Evolutionary conservation across 768 basidiomycete species (phyloP), one percentile per base, ranked within the genome.

Genomic region (Trametes villosa): DNA sequence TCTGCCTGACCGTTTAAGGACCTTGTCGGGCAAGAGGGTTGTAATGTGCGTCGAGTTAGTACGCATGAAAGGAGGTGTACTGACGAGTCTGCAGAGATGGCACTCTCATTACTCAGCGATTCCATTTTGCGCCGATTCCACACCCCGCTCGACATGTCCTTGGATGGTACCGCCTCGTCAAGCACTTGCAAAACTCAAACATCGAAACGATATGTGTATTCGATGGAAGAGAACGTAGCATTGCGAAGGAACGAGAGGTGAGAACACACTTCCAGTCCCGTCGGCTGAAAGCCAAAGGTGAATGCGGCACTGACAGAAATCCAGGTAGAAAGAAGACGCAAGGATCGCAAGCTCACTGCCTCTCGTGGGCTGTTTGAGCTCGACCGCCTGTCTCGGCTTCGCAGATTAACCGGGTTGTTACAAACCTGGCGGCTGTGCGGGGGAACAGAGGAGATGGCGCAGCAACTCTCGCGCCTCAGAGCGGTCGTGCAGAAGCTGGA

Each of bases 41-140:
- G 89, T 88, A 52, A 84, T 94, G 92, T 93, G 73, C 72, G 84
- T 55, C 12, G 5, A 40, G 15, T 9, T 11, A 27, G n/a, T 45
- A n/a, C 38, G 17, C 30, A n/a, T 55, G 53, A 26, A n/a, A 40
- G 27, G 58, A 29, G 49, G 53, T n/a, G 2, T 53, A 27, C 48
- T 50, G 47, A 40, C 60, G 62, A 57, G 59, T 41, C 54, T 22
- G 53, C 67, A 94, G 92, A 44, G 92, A 94, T 79, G 92, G 87
- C 46, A 94, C 92, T 8, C 86, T 94, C 57, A 81, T 94, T 68
- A 94, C 92, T 0, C 91, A 92, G 69, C 84, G 92, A 24, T 79
- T 93, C 45, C 89, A 93, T 68, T 94, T 87, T 72, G 81, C 86
- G 0, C 86, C 81, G 15, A 74, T 79, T 52, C 85, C 86, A 1